Conservation (phyloP, 2,329 filamentous ascomycete species). For the Cytospora schulzeri region DNA sequence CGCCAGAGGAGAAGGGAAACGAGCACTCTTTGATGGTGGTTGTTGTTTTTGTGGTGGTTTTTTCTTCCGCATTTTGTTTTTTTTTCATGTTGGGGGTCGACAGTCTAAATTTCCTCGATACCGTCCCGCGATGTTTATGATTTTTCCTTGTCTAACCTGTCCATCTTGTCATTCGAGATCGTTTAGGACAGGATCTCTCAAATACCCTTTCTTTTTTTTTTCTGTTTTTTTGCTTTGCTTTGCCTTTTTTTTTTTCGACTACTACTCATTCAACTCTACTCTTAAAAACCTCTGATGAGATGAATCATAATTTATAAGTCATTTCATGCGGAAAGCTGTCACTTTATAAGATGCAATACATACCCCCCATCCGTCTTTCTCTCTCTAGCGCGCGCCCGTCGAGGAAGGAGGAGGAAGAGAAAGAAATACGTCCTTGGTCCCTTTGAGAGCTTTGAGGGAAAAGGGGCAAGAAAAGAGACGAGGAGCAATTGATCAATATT, state of each 20-base stretch:
- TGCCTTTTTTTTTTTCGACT: no score
- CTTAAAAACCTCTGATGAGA: neutral
- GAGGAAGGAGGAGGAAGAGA: no score
- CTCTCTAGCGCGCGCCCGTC: neutral
- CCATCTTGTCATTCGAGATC: constrained; percentile 15
- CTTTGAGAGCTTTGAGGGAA: neutral
- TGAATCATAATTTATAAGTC: neutral
- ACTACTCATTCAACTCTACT: neutral
- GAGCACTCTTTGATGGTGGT: no score
- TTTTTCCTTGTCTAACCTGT: constrained; percentile 25
- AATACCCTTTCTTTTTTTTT: constrained; percentile 26
- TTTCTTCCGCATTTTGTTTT: neutral
- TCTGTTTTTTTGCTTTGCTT: neutral
- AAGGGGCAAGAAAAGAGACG: neutral
- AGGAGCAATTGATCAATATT: neutral
- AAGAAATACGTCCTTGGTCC: neutral
- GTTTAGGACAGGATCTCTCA: constrained; percentile 26
- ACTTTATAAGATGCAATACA: neutral
- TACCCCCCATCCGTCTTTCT: neutral
- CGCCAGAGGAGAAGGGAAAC: no score
- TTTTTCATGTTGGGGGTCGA: constrained; percentile 3
- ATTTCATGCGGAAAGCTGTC: no score
- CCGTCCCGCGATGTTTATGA: constrained; percentile 25
- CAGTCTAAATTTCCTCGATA: constrained; percentile 5
- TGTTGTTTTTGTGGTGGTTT: no score